A percentile compares a stretch with the other conserved stretches of the same genome.
Evolutionary conservation across 371 early-diverging fungal genomes (phyloP).

Genomic region (Rhizopus arrhizus): DNA sequence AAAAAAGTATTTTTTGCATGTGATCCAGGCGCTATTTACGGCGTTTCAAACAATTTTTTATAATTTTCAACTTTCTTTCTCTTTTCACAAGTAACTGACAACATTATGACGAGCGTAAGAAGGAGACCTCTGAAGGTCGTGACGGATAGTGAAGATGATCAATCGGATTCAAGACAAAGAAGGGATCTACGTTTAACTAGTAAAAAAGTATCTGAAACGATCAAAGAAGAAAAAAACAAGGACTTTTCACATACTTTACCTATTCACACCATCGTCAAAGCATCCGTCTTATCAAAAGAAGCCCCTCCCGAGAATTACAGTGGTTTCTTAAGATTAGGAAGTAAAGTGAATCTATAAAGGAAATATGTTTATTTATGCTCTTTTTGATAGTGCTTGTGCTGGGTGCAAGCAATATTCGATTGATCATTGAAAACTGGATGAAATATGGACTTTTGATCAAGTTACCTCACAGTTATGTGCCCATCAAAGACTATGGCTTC

Average conservation of each 20-base stretch:
- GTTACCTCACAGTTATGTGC: conserved; percentile 57
- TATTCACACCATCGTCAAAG: conserved; percentile 61
- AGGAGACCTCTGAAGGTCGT: conserved; percentile 44
- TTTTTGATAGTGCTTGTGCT: conserved; percentile 71
- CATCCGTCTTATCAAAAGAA: conserved; percentile 73
- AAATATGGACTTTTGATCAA: conserved; percentile 86
- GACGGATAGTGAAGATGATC: conserved; percentile 56
- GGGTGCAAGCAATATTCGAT: conserved; percentile 79
- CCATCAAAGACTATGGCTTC: conserved; percentile 58
- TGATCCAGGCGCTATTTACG: neutral
- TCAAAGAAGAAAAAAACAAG: conserved; percentile 30
- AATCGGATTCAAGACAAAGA: conserved; percentile 40
- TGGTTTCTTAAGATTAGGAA: conserved; percentile 68
- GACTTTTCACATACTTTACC: conserved; percentile 63
- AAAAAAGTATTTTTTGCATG: neutral
- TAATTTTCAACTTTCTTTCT: neutral
- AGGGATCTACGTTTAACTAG: conserved; percentile 44
- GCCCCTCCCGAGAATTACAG: conserved; percentile 78
- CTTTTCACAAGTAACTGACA: neutral
- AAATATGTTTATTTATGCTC: neutral
- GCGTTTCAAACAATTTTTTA: neutral
- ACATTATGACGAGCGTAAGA: conserved; percentile 18
- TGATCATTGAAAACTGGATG: conserved; percentile 85
- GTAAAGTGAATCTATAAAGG: conserved; percentile 41
- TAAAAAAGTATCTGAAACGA: conserved; percentile 34